Base-by-base conservation (phyloP, 371 early-diverging fungal species). In the Apophysomyces ossiformis region DNA sequence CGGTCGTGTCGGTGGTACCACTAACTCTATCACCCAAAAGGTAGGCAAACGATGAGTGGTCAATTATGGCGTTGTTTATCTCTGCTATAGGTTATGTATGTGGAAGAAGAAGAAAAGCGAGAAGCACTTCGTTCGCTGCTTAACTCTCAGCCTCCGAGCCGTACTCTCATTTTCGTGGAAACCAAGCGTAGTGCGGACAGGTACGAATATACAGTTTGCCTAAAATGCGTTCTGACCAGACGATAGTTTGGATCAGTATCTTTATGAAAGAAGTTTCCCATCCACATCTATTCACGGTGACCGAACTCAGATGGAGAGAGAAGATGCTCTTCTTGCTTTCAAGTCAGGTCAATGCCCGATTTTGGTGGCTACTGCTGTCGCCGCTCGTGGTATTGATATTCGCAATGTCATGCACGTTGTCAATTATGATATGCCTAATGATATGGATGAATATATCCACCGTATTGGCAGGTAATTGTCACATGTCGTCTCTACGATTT, bases 341-440 rank as follows among this genome's bases (percentile, higher is more conserved):
- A 92, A 93, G 71, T 83, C 90, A 16, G 97, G 94, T 32, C 90
- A 93, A 56, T 91, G 94, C 21, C 95, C 97, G 9, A 89, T 99
- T 72, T 87, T 99, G 85, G 98, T 99, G 8, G 99, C 99, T 36
- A 99, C 99, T 32, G 99, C 99, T 66, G 98, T 99, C 8, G 99
- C 99, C 63, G 97, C 99, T 37, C 93, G 99, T 87, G 99, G 99
- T 70, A 82, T 99, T 36, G 99, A 94, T 80, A 93, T 93, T 60
- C 90, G 92, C 68, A 93, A 94, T 65, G 95, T 95, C 56, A 85
- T 91, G 37, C 95, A 96, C 68, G 96, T 97, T 57, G 87, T 96
- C 74, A 96, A 95, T 78, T 98, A 93, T 75, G 99, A 98, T 71
- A 85, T 99, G 69, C 99, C 99, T 41, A 89, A 87, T 7, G 95